phyloP scores from a whole-genome alignment of 345 rosid species.

The Cochlearia excelsa region DNA sequence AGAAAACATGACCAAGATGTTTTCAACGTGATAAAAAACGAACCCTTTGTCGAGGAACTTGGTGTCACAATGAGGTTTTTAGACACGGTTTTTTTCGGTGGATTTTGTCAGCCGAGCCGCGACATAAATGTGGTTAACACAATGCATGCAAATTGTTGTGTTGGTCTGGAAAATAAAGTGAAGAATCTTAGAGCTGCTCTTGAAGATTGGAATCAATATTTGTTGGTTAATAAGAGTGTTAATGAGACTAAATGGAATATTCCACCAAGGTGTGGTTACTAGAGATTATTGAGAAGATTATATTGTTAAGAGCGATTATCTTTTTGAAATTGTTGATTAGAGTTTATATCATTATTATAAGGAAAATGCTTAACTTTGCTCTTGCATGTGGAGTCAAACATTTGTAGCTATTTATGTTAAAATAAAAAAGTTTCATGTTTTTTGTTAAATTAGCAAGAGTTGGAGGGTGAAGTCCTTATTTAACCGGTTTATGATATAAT shows the following conservation, averaged over 20 bases:
- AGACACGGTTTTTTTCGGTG: constrained; percentile 64
- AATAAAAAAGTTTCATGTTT: too few species aligned
- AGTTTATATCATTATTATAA: too few species aligned
- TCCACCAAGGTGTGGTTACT: constrained; percentile 36
- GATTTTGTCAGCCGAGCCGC: constrained; percentile 58
- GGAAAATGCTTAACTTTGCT: too few species aligned
- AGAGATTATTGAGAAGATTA: not conserved
- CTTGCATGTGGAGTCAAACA: too few species aligned
- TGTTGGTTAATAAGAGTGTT: constrained; percentile 28
- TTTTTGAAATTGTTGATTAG: too few species aligned
- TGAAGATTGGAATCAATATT: constrained; percentile 57
- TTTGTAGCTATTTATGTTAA: too few species aligned
- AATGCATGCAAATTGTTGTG: constrained; percentile 88
- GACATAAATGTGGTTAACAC: constrained; percentile 64
- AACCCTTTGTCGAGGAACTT: constrained; percentile 35
- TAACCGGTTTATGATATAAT: too few species aligned
- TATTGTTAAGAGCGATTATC: too few species aligned
- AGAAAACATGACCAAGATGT: constrained; percentile 79
- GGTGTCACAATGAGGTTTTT: constrained; percentile 56
- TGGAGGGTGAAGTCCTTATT: too few species aligned
- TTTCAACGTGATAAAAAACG: constrained; percentile 52
- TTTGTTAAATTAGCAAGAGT: too few species aligned
- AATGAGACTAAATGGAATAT: constrained; percentile 36
- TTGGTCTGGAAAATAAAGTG: constrained; percentile 57
- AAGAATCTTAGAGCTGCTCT: constrained; percentile 53